Percentiles rank a stretch among this genome's conserved stretches.
Conservation (phyloP, 73 alveolate genomes). For the Paramecium tetraurelia region DNA sequence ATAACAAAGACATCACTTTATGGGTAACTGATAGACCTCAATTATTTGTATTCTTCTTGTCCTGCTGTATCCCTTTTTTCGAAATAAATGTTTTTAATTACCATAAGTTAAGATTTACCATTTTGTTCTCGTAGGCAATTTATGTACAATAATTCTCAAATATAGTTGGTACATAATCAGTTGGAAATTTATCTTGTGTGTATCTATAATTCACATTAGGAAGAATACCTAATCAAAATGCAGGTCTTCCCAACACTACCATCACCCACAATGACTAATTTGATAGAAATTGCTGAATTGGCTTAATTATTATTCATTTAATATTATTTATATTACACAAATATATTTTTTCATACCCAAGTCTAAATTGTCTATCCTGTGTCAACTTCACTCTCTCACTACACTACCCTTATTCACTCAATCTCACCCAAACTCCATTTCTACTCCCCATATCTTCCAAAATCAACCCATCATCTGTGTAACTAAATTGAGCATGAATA, state of each 20-base stretch:
- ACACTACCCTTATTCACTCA: neutral
- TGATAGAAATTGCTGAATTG: slow-evolving; percentile 55
- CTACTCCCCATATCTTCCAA: slow-evolving; percentile 33
- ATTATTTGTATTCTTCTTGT: slow-evolving; percentile 77
- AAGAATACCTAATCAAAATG: slow-evolving; percentile 60
- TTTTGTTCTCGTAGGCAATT: slow-evolving; percentile 63
- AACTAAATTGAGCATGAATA: slow-evolving; percentile 6
- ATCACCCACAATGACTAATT: slow-evolving; percentile 80
- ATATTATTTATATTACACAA: neutral
- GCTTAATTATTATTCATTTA: neutral
- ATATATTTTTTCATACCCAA: slow-evolving; percentile 43
- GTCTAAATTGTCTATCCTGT: slow-evolving; percentile 24
- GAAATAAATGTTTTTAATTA: neutral
- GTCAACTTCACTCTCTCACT: slow-evolving; percentile 20
- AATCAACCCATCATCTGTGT: slow-evolving; percentile 26
- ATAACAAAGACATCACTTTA: slow-evolving; percentile 73
- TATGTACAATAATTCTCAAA: slow-evolving; percentile 74
- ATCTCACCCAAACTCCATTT: slow-evolving; percentile 43
- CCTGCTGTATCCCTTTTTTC: slow-evolving; percentile 78
- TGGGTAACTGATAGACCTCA: slow-evolving; percentile 75
- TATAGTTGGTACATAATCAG: slow-evolving; percentile 75
- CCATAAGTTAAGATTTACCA: slow-evolving; percentile 66
- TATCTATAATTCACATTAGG: neutral
- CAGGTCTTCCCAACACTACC: slow-evolving; percentile 83
- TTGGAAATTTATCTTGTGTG: slow-evolving; percentile 70